Conservation (phyloP, 305 asterid genomes). For the Fraxinus velutina region DNA sequence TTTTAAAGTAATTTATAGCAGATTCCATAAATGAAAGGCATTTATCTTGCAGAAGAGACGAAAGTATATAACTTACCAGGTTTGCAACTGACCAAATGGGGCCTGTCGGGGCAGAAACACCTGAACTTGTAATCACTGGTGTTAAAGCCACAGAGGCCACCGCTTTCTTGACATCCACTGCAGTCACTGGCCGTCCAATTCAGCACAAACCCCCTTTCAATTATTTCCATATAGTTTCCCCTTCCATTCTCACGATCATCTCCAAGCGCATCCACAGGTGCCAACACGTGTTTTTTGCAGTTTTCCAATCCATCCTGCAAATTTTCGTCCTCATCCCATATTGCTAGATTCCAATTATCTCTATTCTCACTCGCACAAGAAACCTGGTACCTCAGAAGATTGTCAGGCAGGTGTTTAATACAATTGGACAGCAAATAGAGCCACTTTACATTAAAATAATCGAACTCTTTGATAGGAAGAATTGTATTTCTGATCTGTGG, state of each 20-base stretch:
- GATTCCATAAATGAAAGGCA: too few species aligned
- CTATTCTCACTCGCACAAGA: constrained; percentile 19
- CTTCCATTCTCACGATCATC: constrained; percentile 14
- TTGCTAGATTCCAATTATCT: constrained; percentile 17
- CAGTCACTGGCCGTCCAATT: constrained; percentile 48
- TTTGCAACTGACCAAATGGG: constrained; percentile 32
- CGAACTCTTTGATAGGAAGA: not conserved
- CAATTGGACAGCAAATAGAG: constrained; percentile 47
- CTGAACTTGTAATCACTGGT: not conserved
- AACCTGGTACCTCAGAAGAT: constrained; percentile 8
- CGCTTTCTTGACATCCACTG: constrained; percentile 21
- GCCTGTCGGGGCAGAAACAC: constrained; percentile 38
- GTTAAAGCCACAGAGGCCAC: constrained; percentile 37
- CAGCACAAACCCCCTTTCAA: constrained; percentile 46
- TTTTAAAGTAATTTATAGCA: too few species aligned
- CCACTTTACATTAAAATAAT: not conserved
- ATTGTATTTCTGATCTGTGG: constrained; percentile 30
- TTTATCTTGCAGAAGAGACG: too few species aligned
- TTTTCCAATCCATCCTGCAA: constrained; percentile 16
- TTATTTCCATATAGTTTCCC: constrained; percentile 10
- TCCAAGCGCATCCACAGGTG: constrained; percentile 32
- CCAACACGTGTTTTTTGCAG: constrained; percentile 31
- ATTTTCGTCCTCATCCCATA: constrained; percentile 23
- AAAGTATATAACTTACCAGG: constrained; percentile 34
- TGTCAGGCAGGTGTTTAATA: not conserved